Conservation (phyloP, 106 monocot species). For the Dactylorhiza incarnata region DNA sequence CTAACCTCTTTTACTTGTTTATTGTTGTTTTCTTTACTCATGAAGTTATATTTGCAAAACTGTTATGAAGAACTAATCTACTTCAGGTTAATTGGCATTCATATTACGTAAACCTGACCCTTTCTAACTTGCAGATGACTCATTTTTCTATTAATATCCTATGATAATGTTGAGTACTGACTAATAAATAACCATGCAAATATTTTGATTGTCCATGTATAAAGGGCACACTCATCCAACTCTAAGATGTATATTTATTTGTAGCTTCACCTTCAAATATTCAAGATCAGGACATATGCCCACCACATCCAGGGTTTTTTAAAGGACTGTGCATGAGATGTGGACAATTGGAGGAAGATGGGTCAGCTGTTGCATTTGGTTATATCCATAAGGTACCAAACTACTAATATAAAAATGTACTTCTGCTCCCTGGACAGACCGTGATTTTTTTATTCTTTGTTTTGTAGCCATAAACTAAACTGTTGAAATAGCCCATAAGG, state of each 20-base stretch:
- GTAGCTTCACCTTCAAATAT: constrained; percentile 10
- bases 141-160: neutral
- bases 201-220: constrained; percentile 2
- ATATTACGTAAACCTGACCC: too few species aligned
- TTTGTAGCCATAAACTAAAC: too few species aligned
- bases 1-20: too few species aligned
- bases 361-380: constrained; percentile 44
- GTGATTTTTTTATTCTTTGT: too few species aligned
- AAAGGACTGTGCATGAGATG: constrained; percentile 55
- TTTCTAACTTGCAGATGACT: neutral
- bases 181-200: neutral
- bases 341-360: constrained; percentile 51
- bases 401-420: too few species aligned
- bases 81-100: too few species aligned
- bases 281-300: constrained; percentile 25
- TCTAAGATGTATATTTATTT: neutral
- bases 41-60: too few species aligned
- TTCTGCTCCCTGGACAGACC: too few species aligned
- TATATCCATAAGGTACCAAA: constrained; percentile 66
- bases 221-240: neutral
- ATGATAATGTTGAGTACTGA: neutral
- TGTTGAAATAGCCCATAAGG: too few species aligned
- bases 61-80: too few species aligned
- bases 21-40: too few species aligned
- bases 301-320: constrained; percentile 59